Evolutionary conservation across 2,329 filamentous ascomycete genomes (phyloP), one percentile per base, ranked within the genome.

Genomic region (Colletotrichum kahawae): DNA sequence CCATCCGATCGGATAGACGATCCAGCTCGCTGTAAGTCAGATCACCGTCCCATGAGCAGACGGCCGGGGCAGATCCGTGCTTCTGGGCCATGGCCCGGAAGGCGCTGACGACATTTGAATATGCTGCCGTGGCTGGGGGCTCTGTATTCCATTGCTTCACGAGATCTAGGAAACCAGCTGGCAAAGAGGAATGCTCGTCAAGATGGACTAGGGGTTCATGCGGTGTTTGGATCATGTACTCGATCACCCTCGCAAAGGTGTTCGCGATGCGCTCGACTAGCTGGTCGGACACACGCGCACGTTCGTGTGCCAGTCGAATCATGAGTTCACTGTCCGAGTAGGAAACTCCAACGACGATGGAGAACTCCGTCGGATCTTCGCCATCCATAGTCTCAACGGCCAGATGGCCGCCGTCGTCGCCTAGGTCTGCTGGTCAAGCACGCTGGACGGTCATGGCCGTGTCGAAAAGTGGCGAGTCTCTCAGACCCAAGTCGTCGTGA

Each of bases 121-220:
- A 12, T 0, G 18, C 38, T n/a, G 38, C 38, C 5, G 38, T 0
- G 0, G 9, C 38, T n/a, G 38, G 38, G 1, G 38, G 18, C 0
- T 43, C 38, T 6, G 9, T 0, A n/a, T 43, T 43, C 38, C 38
- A 43, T n/a, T 43, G 38, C 38, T 43, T 43, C 38, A 43, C 2
- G 18, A 43, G 38, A 1, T 43, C 3, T 6, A 43, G 5, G 5
- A 3, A 43, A 1, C 3, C 18, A 2, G 38, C 38, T 4, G 38
- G 18, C 38, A 43, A 43, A 1, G 38, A 43, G 5, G 38, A 43
- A n/a, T 43, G 9, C 3, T 43, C 5, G 38, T 43, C 38, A 4
- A 43, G 38, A 2, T n/a, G 18, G 1, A 43, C 38, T 12, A 43
- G 5, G 18, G 38, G 18, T 5, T 43, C 38, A n/a, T 43, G 1